Conservation (phyloP, 306 rosid genomes). For the Fragaria iinumae region DNA sequence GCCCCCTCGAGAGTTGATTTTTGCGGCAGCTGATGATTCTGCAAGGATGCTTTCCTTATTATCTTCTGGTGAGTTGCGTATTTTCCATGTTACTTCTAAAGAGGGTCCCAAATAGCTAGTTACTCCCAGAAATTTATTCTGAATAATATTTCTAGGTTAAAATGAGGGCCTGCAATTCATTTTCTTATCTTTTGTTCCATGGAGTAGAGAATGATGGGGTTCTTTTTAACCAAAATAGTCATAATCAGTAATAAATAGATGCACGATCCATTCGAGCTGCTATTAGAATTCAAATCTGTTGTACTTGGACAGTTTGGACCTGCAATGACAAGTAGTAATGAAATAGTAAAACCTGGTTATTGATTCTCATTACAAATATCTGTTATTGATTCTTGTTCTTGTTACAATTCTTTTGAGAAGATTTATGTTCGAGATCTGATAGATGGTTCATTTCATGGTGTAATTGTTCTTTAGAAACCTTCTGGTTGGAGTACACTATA, state of each 20-base stretch:
- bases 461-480: slow-evolving; percentile 43
- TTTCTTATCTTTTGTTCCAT: neutral
- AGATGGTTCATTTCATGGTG: neutral
- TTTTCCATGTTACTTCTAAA: slow-evolving; percentile 21
- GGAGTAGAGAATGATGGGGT: neutral
- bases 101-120: slow-evolving; percentile 4
- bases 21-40: slow-evolving; percentile 67
- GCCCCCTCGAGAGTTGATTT: slow-evolving; percentile 58
- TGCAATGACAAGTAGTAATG: neutral
- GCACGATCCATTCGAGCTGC: neutral
- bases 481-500: slow-evolving; percentile 61
- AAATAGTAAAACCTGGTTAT: neutral
- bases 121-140: slow-evolving; percentile 9
- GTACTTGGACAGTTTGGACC: neutral
- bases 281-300: neutral
- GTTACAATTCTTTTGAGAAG: neutral
- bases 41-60: slow-evolving; percentile 47
- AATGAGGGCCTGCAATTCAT: neutral
- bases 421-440: neutral
- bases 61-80: slow-evolving; percentile 69
- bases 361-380: slow-evolving; percentile 2
- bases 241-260: slow-evolving; percentile 8
- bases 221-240: neutral
- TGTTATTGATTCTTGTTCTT: neutral
- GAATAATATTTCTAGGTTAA: neutral